A percentile compares a stretch with the other conserved stretches of the same genome.
Evolutionary conservation across 2,329 filamentous ascomycete genomes (phyloP).

Genomic region (Pestalotiopsis sp.): DNA sequence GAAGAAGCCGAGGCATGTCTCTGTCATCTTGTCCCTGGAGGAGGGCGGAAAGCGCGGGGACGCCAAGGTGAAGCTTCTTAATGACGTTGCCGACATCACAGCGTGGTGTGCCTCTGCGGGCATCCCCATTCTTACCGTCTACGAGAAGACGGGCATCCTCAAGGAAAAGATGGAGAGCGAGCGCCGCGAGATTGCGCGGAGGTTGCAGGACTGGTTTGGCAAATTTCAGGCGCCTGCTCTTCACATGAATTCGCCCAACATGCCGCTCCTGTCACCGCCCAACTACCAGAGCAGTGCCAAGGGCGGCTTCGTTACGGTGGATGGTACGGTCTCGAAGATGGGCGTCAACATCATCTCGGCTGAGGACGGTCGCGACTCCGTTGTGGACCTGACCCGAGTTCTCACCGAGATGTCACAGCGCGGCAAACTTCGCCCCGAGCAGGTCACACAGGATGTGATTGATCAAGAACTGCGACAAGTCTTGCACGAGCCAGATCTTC

Average conservation of each 20-base stretch:
- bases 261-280: constrained; percentile 23
- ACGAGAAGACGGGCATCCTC: constrained; percentile 86
- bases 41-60: constrained; percentile 69
- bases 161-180: constrained; percentile 88
- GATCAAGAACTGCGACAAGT: constrained; percentile 85
- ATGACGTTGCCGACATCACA: constrained; percentile 87
- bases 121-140: constrained; percentile 85
- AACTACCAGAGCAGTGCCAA: constrained; percentile 18
- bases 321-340: constrained; percentile 36
- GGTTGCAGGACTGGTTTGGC: constrained; percentile 87
- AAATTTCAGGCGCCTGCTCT: constrained; percentile 67
- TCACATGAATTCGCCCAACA: constrained; percentile 49
- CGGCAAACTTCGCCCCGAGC: constrained; percentile 76
- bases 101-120: constrained; percentile 92
- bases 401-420: constrained; percentile 93
- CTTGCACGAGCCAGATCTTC: constrained; percentile 85
- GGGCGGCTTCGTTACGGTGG: not conserved
- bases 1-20: constrained; percentile 82
- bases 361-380: constrained; percentile 87
- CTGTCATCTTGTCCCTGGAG: constrained; percentile 78
- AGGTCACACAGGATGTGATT: constrained; percentile 84
- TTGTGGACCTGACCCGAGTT: constrained; percentile 94
- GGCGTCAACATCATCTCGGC: constrained; percentile 78
- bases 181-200: constrained; percentile 76
- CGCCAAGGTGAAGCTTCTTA: constrained; percentile 80